These are phyloP conservation scores for Malus hybrid DNA, from an alignment of 331 rosid genomes.

Conservation along the genomic window DNA sequence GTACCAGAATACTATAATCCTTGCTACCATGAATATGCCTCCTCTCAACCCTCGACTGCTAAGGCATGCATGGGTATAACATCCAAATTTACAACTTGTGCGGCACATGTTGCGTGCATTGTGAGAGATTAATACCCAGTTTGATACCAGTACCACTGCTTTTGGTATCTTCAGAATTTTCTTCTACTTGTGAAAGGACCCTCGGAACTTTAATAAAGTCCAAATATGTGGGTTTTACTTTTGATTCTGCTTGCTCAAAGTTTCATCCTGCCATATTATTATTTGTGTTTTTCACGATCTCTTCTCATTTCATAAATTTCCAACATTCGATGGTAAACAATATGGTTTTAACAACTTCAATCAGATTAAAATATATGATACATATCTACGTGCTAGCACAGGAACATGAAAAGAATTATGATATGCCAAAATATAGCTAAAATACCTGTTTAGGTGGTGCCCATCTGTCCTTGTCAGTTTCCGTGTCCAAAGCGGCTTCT, in stretches of 20 bases:
- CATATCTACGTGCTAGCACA: not conserved
- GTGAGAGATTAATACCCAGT: no score
- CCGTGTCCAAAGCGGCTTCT: slow-evolving; percentile 73
- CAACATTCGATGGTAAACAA: not conserved
- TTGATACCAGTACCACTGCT: no score
- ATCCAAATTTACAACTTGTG: no score
- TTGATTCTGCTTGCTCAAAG: not conserved
- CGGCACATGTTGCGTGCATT: no score
- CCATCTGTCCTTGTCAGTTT: slow-evolving; percentile 68
- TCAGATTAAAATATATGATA: not conserved
- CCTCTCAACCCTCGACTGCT: no score
- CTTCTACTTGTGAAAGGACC: not conserved
- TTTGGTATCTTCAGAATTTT: no score
- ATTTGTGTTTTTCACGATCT: not conserved
- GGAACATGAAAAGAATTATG: not conserved
- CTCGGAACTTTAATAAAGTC: not conserved
- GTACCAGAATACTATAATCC: not conserved
- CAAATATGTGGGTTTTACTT: not conserved
- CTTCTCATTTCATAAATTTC: not conserved
- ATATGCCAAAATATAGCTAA: not conserved
- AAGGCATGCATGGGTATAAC: no score
- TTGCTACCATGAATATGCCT: not conserved
- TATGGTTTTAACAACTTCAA: no score
- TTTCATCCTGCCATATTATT: not conserved
- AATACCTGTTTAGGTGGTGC: slow-evolving; percentile 52